These are phyloP conservation scores for Fusarium tricinctum DNA, from an alignment of 2,329 filamentous ascomycete species.

Conservation along the genomic window DNA sequence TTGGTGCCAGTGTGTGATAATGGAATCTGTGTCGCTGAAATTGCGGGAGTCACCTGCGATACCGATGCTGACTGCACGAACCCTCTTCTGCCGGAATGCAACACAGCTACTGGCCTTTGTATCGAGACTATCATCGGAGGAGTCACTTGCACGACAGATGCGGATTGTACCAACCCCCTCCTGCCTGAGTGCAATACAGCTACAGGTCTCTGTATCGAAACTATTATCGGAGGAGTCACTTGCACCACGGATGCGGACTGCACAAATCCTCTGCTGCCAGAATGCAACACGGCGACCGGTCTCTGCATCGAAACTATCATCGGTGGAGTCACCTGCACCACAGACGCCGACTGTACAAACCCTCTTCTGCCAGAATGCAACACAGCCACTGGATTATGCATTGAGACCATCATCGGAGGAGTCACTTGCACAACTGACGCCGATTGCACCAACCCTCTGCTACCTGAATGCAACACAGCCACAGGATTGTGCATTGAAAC, in stretches of 20 bases:
- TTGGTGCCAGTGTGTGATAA: too few relatives aligned
- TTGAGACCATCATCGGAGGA: neutral
- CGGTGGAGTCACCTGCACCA: neutral
- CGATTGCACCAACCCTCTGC: neutral
- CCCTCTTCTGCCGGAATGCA: neutral
- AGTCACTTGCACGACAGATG: neutral
- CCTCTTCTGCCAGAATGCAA: neutral
- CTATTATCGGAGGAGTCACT: neutral
- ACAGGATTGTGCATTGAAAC: neutral
- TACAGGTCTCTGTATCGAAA: neutral
- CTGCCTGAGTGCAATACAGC: neutral
- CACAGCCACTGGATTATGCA: neutral
- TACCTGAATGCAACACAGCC: neutral
- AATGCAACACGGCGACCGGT: neutral
- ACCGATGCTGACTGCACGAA: neutral
- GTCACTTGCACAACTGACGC: neutral
- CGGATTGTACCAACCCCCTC: neutral
- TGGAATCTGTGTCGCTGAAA: neutral
- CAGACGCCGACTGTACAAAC: neutral
- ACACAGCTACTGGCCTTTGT: neutral
- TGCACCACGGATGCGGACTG: neutral
- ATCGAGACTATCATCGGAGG: neutral
- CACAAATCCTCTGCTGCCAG: neutral
- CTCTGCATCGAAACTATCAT: neutral
- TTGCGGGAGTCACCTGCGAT: neutral